These are phyloP conservation scores for Oryza rufipogon DNA, from an alignment of 176 grass and related monocot genomes.

Conservation along the genomic window DNA sequence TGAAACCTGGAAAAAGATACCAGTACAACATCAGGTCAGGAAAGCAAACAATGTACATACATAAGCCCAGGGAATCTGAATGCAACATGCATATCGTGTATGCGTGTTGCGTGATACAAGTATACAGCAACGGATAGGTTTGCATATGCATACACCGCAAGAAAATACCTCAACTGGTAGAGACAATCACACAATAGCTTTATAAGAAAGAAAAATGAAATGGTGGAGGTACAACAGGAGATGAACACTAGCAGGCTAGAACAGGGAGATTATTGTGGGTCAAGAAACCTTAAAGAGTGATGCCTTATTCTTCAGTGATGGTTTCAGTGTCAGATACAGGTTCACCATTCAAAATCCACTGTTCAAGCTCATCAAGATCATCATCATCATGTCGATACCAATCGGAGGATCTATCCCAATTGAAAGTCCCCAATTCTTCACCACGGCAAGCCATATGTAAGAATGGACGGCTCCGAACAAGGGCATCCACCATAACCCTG, in stretches of 20 bases:
- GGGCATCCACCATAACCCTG: constrained; percentile 83
- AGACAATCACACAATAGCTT: constrained; percentile 3
- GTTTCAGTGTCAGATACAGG: constrained; percentile 40
- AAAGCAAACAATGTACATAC: background rate
- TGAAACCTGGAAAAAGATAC: background rate
- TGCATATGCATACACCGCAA: background rate
- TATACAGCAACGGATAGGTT: constrained; percentile 14
- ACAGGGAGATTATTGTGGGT: background rate
- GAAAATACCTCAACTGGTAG: constrained; percentile 14
- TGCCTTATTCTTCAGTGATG: constrained; percentile 45
- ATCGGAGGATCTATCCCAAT: constrained; percentile 55
- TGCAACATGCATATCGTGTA: constrained; percentile 6
- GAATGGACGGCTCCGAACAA: constrained; percentile 77
- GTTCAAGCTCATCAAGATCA: constrained; percentile 82
- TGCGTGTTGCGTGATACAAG: no score
- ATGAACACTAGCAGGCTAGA: background rate
- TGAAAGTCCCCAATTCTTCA: constrained; percentile 71
- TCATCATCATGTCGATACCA: constrained; percentile 81
- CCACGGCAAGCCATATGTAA: constrained; percentile 70
- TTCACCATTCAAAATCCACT: constrained; percentile 65
- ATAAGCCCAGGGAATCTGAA: constrained; percentile 15
- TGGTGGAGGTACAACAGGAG: constrained; percentile 15
- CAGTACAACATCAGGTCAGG: background rate
- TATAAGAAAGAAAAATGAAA: background rate
- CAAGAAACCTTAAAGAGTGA: constrained; percentile 26